These are phyloP conservation scores for Cadophora luteo-olivacea DNA, from an alignment of 2,329 filamentous ascomycete genomes.

Conservation along the genomic window DNA sequence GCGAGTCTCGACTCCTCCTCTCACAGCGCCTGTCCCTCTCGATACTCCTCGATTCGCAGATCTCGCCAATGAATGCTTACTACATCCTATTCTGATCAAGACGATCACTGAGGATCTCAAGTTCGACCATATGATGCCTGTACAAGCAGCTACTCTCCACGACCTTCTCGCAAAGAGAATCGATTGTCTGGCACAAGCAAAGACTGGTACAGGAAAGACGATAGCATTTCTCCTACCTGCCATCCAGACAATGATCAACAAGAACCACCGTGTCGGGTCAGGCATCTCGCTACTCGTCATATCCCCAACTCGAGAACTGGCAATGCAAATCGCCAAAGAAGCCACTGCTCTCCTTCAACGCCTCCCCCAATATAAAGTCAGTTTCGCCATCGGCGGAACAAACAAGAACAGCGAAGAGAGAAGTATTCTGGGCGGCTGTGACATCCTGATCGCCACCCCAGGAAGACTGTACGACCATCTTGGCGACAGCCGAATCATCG, in stretches of 20 bases:
- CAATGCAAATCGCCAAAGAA: slow-evolving; percentile 81
- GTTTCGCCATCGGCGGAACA: slow-evolving; percentile 91
- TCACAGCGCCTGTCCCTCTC: slow-evolving; percentile 49
- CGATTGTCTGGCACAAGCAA: slow-evolving; percentile 84
- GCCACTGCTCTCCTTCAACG: slow-evolving; percentile 55
- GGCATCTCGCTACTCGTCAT: slow-evolving; percentile 75
- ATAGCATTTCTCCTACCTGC: slow-evolving; percentile 89
- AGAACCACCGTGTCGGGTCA: slow-evolving; percentile 46
- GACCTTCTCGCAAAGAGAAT: slow-evolving; percentile 74
- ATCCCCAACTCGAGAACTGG: slow-evolving; percentile 82
- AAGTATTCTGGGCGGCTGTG: slow-evolving; percentile 78
- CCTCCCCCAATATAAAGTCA: slow-evolving; percentile 54
- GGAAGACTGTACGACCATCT: slow-evolving; percentile 82
- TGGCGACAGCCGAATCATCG: slow-evolving; percentile 57
- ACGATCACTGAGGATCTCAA: slow-evolving; percentile 75
- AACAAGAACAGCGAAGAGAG: slow-evolving; percentile 73
- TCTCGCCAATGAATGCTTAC: slow-evolving; percentile 50
- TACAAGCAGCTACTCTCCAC: slow-evolving; percentile 84
- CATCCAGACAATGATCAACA: slow-evolving; percentile 70
- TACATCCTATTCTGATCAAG: slow-evolving; percentile 55
- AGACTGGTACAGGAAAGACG: slow-evolving; percentile 97
- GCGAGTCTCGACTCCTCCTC: slow-evolving; percentile 45
- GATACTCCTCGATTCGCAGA: slow-evolving; percentile 56
- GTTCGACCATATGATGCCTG: slow-evolving; percentile 88
- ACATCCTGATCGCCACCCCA: slow-evolving; percentile 89